A percentile compares a stretch with the other conserved stretches of the same genome.
Conservation (phyloP, 441 rosid genomes). For the Raphanus hybrid region DNA sequence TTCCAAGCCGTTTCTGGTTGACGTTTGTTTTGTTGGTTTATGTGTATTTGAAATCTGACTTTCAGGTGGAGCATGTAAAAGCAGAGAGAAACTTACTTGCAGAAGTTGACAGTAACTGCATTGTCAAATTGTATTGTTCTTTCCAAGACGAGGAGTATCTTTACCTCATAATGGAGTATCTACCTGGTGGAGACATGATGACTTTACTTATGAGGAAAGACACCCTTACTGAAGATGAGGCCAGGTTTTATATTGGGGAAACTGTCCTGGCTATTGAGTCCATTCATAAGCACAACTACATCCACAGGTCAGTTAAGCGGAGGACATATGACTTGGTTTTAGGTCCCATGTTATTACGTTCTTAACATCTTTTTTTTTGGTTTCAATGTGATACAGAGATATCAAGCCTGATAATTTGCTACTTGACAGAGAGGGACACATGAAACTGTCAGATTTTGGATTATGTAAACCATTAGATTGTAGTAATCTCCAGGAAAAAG, state of each 20-base stretch:
- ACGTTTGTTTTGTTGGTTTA: slow-evolving; percentile 31
- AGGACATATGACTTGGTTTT: neutral
- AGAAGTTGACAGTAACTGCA: slow-evolving; percentile 97
- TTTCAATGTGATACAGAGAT: slow-evolving; percentile 63
- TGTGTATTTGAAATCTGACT: slow-evolving; percentile 23
- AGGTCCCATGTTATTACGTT: slow-evolving; percentile 4
- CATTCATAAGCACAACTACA: slow-evolving; percentile 90
- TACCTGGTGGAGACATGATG: slow-evolving; percentile 99
- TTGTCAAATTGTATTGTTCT: slow-evolving; percentile 90
- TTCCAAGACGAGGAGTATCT: slow-evolving; percentile 95
- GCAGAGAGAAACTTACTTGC: slow-evolving; percentile 98
- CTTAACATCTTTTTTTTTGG: slow-evolving; percentile 7
- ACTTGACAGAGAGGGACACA: slow-evolving; percentile 89
- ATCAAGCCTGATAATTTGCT: slow-evolving; percentile 95
- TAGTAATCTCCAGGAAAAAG: slow-evolving; percentile 89
- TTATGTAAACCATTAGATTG: slow-evolving; percentile 93
- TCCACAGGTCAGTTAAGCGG: slow-evolving; percentile 71
- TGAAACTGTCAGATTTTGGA: slow-evolving; percentile 97
- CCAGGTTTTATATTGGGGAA: slow-evolving; percentile 94
- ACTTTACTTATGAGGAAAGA: slow-evolving; percentile 96
- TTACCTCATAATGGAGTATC: slow-evolving; percentile 93
- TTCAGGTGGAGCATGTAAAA: slow-evolving; percentile 96
- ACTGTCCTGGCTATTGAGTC: slow-evolving; percentile 95
- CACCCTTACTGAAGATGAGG: slow-evolving; percentile 86
- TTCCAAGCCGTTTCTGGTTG: neutral